A percentile compares a stretch with the other conserved stretches of the same genome.
Conservation (phyloP, 139 green algal genomes). For the Diplosphaera chodatii region DNA sequence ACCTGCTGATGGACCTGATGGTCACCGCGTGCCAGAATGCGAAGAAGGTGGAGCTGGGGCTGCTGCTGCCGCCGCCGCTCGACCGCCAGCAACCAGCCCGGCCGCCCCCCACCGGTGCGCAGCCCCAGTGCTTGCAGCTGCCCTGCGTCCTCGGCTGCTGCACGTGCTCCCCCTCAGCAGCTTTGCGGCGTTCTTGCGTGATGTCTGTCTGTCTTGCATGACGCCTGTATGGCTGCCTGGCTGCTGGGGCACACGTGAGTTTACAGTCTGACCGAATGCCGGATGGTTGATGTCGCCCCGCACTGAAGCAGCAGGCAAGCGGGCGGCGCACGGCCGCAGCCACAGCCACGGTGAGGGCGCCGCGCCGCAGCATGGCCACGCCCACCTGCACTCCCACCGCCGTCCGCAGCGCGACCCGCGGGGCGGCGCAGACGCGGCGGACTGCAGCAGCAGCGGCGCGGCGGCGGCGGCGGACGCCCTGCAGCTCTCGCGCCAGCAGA, state of each 20-base stretch:
- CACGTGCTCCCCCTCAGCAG: too few species aligned
- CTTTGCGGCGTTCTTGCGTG: too few species aligned
- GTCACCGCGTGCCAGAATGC: constrained; percentile 32
- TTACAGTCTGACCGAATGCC: too few species aligned
- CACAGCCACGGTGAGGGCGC: not conserved
- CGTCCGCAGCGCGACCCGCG: not conserved
- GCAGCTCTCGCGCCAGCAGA: not conserved
- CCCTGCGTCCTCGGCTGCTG: too few species aligned
- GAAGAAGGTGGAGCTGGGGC: constrained; percentile 14
- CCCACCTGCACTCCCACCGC: not conserved
- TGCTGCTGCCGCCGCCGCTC: constrained; percentile 1
- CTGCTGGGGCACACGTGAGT: too few species aligned
- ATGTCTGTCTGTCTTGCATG: too few species aligned
- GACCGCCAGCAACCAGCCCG: not conserved
- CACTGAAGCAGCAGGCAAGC: not conserved
- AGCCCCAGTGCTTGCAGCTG: too few species aligned
- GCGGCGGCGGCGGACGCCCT: not conserved
- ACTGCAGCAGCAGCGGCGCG: not conserved
- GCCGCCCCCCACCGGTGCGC: too few species aligned
- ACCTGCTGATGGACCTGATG: constrained; percentile 59
- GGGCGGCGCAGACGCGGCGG: not conserved
- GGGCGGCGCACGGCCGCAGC: not conserved
- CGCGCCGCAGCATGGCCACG: not conserved
- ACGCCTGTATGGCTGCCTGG: too few species aligned
- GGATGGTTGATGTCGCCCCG: too few species aligned